Conservation (phyloP, 1,139 yeast genomes). For the Debaryomyces coudertii region DNA sequence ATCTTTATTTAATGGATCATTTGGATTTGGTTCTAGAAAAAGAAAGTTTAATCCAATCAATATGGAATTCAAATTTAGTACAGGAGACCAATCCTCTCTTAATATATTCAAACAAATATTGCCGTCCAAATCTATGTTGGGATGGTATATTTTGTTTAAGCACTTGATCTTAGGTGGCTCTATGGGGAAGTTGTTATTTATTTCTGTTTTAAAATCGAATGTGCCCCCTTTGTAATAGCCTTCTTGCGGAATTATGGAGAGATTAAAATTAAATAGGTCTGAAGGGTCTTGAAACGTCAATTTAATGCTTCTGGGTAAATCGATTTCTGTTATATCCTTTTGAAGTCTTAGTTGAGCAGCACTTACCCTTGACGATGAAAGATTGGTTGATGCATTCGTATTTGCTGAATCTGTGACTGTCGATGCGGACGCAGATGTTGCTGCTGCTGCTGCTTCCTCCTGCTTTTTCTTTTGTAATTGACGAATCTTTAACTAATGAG, state of each 20-base stretch:
- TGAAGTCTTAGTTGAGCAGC: slow-evolving; percentile 60
- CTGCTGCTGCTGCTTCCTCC: slow-evolving; percentile 35
- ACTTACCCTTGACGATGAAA: slow-evolving; percentile 29
- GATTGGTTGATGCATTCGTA: slow-evolving; percentile 7
- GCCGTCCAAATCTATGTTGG: slow-evolving; percentile 88
- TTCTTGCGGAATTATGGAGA: slow-evolving; percentile 70
- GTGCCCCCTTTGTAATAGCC: slow-evolving; percentile 76
- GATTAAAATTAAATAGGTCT: slow-evolving; percentile 62
- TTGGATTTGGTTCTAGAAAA: slow-evolving; percentile 87
- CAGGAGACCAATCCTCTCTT: slow-evolving; percentile 97
- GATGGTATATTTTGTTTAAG: slow-evolving; percentile 78
- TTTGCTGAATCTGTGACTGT: slow-evolving; percentile 14
- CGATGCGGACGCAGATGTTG: slow-evolving; percentile 30
- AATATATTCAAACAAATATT: slow-evolving; percentile 89
- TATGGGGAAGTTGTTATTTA: slow-evolving; percentile 81
- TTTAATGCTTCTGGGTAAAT: slow-evolving; percentile 65
- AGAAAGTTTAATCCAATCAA: slow-evolving; percentile 84
- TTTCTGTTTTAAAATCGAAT: slow-evolving; percentile 65
- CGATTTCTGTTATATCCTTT: slow-evolving; percentile 69
- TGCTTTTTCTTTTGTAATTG: slow-evolving; percentile 63
- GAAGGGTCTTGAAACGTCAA: slow-evolving; percentile 58
- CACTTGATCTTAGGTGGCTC: slow-evolving; percentile 89
- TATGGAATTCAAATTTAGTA: slow-evolving; percentile 76
- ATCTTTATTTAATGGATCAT: slow-evolving; percentile 87
- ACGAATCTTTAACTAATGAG: slow-evolving; percentile 53